Conservation (phyloP, 768 basidiomycete species). For the Holtermannia corniformis region DNA sequence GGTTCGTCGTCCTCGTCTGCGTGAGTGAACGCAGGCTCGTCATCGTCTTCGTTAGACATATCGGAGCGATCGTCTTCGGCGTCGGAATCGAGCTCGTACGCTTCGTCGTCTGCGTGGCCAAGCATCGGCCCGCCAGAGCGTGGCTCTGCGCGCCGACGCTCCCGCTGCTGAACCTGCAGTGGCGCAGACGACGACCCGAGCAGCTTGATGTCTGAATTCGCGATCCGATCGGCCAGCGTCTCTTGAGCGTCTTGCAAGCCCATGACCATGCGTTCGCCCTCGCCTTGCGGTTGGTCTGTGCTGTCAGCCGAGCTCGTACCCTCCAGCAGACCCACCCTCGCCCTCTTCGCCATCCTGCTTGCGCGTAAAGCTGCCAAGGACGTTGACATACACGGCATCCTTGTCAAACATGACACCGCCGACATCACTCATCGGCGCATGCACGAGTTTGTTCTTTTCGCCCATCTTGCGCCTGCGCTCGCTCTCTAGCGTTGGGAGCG, state of each 20-base stretch:
- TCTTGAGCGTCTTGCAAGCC: conserved; percentile 75
- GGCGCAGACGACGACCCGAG: conserved; percentile 70
- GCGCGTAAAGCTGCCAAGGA: conserved; percentile 84
- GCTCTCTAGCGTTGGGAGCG: conserved; percentile 77
- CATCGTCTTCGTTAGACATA: conserved; percentile 28
- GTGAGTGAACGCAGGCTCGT: conserved; percentile 20
- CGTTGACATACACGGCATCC: conserved; percentile 96
- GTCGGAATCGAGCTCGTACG: conserved; percentile 42
- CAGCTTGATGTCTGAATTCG: conserved; percentile 69
- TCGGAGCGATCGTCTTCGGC: conserved; percentile 35
- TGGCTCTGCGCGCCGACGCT: conserved; percentile 25
- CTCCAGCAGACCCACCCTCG: conserved; percentile 42
- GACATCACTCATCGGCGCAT: conserved; percentile 98
- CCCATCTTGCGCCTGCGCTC: conserved; percentile 83
- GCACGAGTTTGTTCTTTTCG: conserved; percentile 87
- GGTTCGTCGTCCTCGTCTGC: conserved; percentile 35
- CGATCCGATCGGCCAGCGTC: conserved; percentile 76
- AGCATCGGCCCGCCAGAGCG: conserved; percentile 34
- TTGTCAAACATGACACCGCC: conserved; percentile 96
- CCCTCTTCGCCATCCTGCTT: conserved; percentile 51
- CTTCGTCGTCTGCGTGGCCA: conserved; percentile 39
- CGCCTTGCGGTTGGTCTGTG: conserved; percentile 53
- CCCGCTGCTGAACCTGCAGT: conserved; percentile 44
- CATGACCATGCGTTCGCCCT: conserved; percentile 97
- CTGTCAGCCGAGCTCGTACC: background rate